Evolutionary conservation across 257 asterid genomes (phyloP).

Genomic region (Scutellaria barbata): DNA sequence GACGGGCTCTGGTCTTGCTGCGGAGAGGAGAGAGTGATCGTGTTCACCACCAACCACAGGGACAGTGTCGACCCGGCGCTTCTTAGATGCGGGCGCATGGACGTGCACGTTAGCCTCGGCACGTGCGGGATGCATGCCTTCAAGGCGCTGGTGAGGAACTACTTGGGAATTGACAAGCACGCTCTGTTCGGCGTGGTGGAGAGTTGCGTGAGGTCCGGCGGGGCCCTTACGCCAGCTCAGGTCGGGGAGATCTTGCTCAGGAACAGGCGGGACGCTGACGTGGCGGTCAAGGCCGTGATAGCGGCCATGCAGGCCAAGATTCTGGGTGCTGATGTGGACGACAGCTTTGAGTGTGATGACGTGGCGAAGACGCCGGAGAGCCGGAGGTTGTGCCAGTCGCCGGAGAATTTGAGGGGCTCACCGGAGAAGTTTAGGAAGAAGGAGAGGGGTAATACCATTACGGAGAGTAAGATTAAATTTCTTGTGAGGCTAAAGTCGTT

Average conservation of each 20-base stretch:
- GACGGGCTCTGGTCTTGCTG: constrained; percentile 56
- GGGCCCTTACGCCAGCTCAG: constrained; percentile 57
- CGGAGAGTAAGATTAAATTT: constrained; percentile 47
- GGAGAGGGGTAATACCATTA: constrained; percentile 36
- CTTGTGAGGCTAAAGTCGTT: constrained; percentile 49
- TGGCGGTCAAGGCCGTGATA: constrained; percentile 40
- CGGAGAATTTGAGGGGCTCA: constrained; percentile 36
- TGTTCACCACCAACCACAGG: constrained; percentile 50
- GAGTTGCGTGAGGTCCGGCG: constrained; percentile 57
- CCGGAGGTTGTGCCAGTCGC: constrained; percentile 14
- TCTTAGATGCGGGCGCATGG: constrained; percentile 66
- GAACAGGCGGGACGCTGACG: constrained; percentile 42
- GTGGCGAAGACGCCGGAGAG: constrained; percentile 28
- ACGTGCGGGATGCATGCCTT: constrained; percentile 62
- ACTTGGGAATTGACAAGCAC: constrained; percentile 53
- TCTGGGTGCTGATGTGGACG: constrained; percentile 45
- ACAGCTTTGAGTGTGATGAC: constrained; percentile 31
- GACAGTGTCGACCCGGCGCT: constrained; percentile 60
- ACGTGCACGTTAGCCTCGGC: constrained; percentile 65
- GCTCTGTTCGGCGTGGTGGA: constrained; percentile 48
- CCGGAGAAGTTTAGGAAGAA: constrained; percentile 39
- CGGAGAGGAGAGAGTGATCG: constrained; percentile 40
- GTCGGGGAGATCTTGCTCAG: constrained; percentile 52
- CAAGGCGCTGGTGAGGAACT: constrained; percentile 54
- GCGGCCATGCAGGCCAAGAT: constrained; percentile 52